Evolutionary conservation across 2,329 filamentous ascomycete species (phyloP).

Genomic region (Alternaria sp.): DNA sequence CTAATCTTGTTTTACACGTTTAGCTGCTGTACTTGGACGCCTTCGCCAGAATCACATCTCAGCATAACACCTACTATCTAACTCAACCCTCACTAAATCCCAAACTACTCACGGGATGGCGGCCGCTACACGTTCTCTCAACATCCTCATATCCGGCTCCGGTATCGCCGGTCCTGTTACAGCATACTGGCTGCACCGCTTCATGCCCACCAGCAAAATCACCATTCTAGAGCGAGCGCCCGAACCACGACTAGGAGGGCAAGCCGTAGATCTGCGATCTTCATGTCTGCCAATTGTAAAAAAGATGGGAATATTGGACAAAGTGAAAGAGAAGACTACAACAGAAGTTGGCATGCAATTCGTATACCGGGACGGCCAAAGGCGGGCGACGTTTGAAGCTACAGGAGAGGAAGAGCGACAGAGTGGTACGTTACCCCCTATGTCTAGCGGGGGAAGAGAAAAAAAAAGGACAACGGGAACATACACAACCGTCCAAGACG

Average conservation of each 20-base stretch:
- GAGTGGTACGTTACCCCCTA: neutral
- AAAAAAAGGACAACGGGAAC: neutral
- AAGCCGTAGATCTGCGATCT: constrained; percentile 64
- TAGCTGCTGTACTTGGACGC: neutral
- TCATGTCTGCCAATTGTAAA: constrained; percentile 54
- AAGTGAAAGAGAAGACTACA: constrained; percentile 52
- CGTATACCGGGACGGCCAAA: constrained; percentile 41
- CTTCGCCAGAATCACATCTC: neutral
- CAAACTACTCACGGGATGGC: neutral
- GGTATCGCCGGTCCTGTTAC: constrained; percentile 52
- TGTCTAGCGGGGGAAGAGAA: neutral
- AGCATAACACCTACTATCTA: neutral
- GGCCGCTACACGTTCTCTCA: constrained; percentile 16
- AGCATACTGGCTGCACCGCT: constrained; percentile 59
- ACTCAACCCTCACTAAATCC: neutral
- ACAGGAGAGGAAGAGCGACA: constrained; percentile 14
- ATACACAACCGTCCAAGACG: neutral
- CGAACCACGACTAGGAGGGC: constrained; percentile 57
- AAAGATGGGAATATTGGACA: constrained; percentile 61
- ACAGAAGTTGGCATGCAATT: constrained; percentile 60
- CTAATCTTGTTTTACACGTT: neutral
- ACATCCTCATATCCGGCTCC: constrained; percentile 42
- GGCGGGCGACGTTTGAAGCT: constrained; percentile 47
- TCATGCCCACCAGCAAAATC: constrained; percentile 39
- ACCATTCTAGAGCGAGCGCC: constrained; percentile 56